Base-by-base conservation (phyloP, 1,284 basidiomycete species). In the Apiotrichum gracile region DNA sequence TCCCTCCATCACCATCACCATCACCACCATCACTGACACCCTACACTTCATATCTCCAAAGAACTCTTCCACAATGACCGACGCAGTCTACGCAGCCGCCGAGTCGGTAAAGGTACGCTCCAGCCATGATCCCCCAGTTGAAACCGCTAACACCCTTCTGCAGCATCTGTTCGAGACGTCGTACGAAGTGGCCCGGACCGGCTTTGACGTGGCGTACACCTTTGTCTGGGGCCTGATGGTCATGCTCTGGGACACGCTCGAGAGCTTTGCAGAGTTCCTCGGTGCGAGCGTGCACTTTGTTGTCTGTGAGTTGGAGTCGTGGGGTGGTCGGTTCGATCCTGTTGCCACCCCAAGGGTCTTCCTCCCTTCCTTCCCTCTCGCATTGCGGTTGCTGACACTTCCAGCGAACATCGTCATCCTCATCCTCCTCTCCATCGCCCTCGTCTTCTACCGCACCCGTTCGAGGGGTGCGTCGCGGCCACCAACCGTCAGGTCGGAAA, bases 381-480 rank as follows among this genome's bases (percentile, higher is more conserved):
- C 33, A 34, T 4, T 34, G n/a, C n/a, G n/a, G 31, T 14, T 31
- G 39, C 21, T 44, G n/a, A 53, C 25, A 27, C 19, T 19, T 16
- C 31, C 48, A 71, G 69, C 69, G 27, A 71, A 71, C 60, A 63
- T 71, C 22, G 49, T 66, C 40, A 49, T 71, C 37, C 49, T 71
- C 13, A 57, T 62, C 24, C n/a, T 71, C 12, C 31, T 69, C 37
- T 46, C 45, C 5, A 37, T 68, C 31, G 65, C 29, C 0, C 44
- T 65, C 41, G 47, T 65, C 42, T 55, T 67, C 48, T 69, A 67
- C 55, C 55, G 54, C n/a, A 59, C 64, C 57, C 55, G 68, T n/a
- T n/a, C n/a, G n/a, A n/a, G n/a, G n/a, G n/a, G n/a, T n/a, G n/a
- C n/a, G n/a, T n/a, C n/a, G n/a, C n/a, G n/a, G n/a, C n/a, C n/a